Evolutionary conservation across 2,329 filamentous ascomycete genomes (phyloP).

Genomic region (Rasamsonia emersonii): DNA sequence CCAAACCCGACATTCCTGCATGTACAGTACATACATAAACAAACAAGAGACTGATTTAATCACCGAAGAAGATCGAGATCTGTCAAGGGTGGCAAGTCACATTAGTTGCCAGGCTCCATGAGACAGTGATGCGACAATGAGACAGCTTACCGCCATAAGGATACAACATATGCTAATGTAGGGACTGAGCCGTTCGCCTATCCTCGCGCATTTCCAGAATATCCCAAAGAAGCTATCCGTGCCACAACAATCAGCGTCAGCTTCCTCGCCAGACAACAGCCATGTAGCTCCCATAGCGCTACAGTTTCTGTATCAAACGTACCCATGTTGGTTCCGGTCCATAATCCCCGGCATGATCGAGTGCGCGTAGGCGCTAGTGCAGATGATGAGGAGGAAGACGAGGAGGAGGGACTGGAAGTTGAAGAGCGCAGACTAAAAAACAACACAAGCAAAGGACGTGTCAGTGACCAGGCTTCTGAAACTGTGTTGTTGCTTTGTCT

Average conservation of each 20-base stretch:
- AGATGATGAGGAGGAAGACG: constrained; percentile 89
- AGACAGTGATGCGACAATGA: not conserved
- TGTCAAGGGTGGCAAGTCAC: constrained; percentile 8
- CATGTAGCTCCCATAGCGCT: not conserved
- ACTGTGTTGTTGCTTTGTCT: not conserved
- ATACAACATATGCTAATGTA: constrained; percentile 93
- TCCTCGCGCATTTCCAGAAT: constrained; percentile 91
- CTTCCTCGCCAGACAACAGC: no score
- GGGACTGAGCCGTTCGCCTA: constrained; percentile 87
- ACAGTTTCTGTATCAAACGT: constrained; percentile 22
- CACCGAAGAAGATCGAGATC: constrained; percentile 31
- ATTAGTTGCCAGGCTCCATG: not conserved
- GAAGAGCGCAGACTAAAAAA: constrained; percentile 78
- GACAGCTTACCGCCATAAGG: constrained; percentile 71
- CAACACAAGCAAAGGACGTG: not conserved
- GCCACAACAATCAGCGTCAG: constrained; percentile 1
- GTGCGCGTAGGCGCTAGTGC: constrained; percentile 90
- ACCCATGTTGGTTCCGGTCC: constrained; percentile 90
- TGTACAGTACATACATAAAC: constrained; percentile 2
- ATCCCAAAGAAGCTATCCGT: constrained; percentile 62
- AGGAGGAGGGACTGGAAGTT: constrained; percentile 97
- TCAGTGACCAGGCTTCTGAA: not conserved
- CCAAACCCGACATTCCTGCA: constrained; percentile 1
- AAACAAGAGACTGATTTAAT: constrained; percentile 11
- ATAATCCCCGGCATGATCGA: constrained; percentile 81